Evolutionary conservation across 192 early-diverging fungal species (phyloP), one percentile per base, ranked within the genome.

Genomic region (Umbelopsis vinacea): DNA sequence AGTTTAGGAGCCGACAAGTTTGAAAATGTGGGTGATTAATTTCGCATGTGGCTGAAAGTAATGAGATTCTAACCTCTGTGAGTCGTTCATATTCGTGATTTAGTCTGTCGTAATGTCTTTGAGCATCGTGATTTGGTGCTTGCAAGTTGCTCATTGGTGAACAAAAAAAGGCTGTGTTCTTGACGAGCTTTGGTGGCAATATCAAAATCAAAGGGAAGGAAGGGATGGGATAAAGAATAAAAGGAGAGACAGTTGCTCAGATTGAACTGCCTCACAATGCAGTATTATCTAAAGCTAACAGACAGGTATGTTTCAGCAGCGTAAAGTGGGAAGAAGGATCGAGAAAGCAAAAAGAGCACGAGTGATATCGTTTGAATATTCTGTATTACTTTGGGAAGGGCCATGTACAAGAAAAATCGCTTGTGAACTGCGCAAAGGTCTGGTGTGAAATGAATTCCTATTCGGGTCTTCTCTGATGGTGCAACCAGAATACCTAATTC

Each of bases 311-410:
- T 63, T 63, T 63, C 57, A 37, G 33, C 7, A 29, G 17, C 33
- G 53, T 26, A 26, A 63, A 63, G 12, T 37, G 33, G n/a, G 33
- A 19, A 63, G 26, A 37, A 63, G 33, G 29, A 63, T 29, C 26
- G 57, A 52, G 66, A 67, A 66, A 68, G 38, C 19, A 52, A 53
- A 68, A 68, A 68, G 21, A 12, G 5, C 24, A 21, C 46, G 40
- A 40, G 23, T 24, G 52, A 26, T 33, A 17, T 40, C 54, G 54
- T 40, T 71, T 54, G 53, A 38, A 71, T 46, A 43, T 35, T 29
- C 52, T 46, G 70, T 52, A 71, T 55, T 71, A 71, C 55, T 71
- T 19, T 71, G 53, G 33, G 26, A 54, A 54, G 23, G 22, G 53
- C 4, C 8, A 54, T 54, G 11, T 54, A 54, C 53, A 54, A 54